Evolutionary conservation across 805 yeast species (phyloP).

Genomic region (Zygosaccharomyces lentus): DNA sequence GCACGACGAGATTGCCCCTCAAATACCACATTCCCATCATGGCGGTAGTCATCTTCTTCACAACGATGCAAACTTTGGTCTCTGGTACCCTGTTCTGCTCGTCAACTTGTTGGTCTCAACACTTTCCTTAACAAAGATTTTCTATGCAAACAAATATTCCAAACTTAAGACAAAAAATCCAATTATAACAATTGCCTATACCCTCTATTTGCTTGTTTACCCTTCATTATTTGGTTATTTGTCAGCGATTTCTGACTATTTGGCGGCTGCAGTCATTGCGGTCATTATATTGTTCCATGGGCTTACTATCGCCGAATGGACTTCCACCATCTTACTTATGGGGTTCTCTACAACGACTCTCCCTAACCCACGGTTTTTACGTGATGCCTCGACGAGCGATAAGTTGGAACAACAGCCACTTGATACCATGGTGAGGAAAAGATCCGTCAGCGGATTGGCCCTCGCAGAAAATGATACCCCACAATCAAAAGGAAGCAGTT

Average conservation of each 20-base stretch:
- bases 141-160: slow-evolving; percentile 28
- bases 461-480: not conserved
- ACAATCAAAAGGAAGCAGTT: not conserved
- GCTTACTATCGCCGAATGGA: slow-evolving; percentile 34
- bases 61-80: slow-evolving; percentile 11
- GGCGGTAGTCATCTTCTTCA: slow-evolving; percentile 9
- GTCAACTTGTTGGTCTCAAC: slow-evolving; percentile 23
- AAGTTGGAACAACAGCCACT: slow-evolving; percentile 1
- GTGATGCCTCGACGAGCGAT: slow-evolving; percentile 11
- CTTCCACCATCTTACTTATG: slow-evolving; percentile 32
- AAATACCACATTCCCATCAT: slow-evolving; percentile 35
- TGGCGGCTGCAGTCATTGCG: slow-evolving; percentile 29
- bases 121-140: slow-evolving; percentile 25
- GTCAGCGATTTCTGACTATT: slow-evolving; percentile 27
- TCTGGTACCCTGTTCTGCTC: slow-evolving; percentile 28
- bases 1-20: slow-evolving; percentile 33
- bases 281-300: slow-evolving; percentile 32
- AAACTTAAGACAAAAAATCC: slow-evolving; percentile 34
- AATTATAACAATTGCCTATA: slow-evolving; percentile 30
- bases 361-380: slow-evolving; percentile 21
- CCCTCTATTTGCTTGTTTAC: slow-evolving; percentile 25
- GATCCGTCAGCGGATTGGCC: slow-evolving; percentile 9
- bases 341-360: slow-evolving; percentile 34
- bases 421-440: slow-evolving; percentile 7
- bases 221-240: slow-evolving; percentile 23